These are phyloP conservation scores for Knufia fluminis DNA, from an alignment of 2,329 filamentous ascomycete species.

Conservation along the genomic window DNA sequence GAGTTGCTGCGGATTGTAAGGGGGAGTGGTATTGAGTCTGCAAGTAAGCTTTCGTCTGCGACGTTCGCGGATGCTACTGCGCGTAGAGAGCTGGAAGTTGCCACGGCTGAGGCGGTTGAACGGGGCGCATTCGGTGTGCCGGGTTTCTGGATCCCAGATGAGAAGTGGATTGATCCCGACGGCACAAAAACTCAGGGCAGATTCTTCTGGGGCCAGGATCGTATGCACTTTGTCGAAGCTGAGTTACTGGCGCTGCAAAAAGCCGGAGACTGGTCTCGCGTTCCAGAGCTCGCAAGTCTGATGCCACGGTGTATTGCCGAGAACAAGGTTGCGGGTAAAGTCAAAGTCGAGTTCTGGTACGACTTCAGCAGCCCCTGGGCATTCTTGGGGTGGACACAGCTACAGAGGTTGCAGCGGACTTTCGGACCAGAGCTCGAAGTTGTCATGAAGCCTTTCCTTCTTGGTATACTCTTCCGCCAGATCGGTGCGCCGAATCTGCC, in stretches of 20 bases:
- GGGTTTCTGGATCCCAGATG: slow-evolving; percentile 10
- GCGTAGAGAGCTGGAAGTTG: slow-evolving; percentile 9
- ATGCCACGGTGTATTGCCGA: slow-evolving; percentile 8
- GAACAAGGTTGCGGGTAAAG: slow-evolving; percentile 4
- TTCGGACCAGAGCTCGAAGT: slow-evolving; percentile 13
- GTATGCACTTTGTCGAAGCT: slow-evolving; percentile 16
- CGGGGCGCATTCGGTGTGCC: slow-evolving; percentile 14
- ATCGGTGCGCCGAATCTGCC: slow-evolving; percentile 16
- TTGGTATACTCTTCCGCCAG: slow-evolving; percentile 14
- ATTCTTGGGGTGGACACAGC: slow-evolving; percentile 15
- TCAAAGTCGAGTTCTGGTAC: slow-evolving; percentile 17
- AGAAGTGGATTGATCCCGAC: not conserved
- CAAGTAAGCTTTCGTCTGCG: no score
- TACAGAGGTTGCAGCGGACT: slow-evolving; percentile 10
- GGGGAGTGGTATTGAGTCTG: slow-evolving; percentile 4
- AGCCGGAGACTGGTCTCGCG: not conserved
- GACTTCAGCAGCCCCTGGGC: slow-evolving; percentile 18
- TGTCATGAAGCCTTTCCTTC: slow-evolving; percentile 16
- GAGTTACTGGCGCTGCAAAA: slow-evolving; percentile 8
- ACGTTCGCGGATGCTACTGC: slow-evolving; percentile 8
- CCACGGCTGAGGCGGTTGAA: slow-evolving; percentile 9
- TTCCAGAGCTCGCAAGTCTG: slow-evolving; percentile 3
- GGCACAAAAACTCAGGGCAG: slow-evolving; percentile 3
- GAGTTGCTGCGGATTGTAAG: slow-evolving; percentile 8
- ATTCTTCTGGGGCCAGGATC: slow-evolving; percentile 16